These are phyloP conservation scores for Brassica juncea DNA, from an alignment of 345 rosid genomes.

Conservation along the genomic window DNA sequence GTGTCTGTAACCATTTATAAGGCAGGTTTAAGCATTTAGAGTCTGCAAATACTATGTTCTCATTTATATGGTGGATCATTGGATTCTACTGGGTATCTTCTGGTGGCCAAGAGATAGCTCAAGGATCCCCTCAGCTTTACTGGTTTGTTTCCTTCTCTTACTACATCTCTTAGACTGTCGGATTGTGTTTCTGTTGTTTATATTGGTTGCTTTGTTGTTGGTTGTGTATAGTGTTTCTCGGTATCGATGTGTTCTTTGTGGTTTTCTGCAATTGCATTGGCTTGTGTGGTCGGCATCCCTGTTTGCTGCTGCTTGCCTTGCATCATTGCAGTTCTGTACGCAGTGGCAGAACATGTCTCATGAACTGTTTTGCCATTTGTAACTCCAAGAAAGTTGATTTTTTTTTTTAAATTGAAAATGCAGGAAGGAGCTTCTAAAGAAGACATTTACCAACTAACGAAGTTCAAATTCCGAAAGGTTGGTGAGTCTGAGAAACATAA, in stretches of 20 bases:
- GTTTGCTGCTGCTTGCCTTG: slow-evolving; percentile 99
- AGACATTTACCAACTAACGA: slow-evolving; percentile 77
- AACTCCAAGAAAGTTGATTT: neutral
- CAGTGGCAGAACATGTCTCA: slow-evolving; percentile 85
- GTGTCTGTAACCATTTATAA: neutral
- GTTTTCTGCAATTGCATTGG: slow-evolving; percentile 94
- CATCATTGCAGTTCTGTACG: slow-evolving; percentile 91
- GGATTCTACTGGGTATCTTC: slow-evolving; percentile 98
- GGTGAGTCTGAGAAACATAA: slow-evolving; percentile 41
- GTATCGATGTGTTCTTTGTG: slow-evolving; percentile 96
- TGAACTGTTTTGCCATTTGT: neutral
- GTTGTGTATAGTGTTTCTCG: slow-evolving; percentile 91
- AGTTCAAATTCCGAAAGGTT: slow-evolving; percentile 65
- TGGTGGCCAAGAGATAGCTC: slow-evolving; percentile 76
- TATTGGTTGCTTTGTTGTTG: slow-evolving; percentile 41
- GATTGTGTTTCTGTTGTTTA: neutral
- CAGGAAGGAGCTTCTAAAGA: slow-evolving; percentile 97
- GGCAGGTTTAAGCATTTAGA: slow-evolving; percentile 76
- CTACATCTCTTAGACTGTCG: too few species aligned
- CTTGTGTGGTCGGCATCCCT: slow-evolving; percentile 92
- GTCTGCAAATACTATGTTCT: slow-evolving; percentile 92
- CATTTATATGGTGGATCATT: slow-evolving; percentile 96
- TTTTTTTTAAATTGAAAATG: slow-evolving; percentile 11
- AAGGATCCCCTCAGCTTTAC: slow-evolving; percentile 74
- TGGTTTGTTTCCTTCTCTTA: slow-evolving; percentile 48